phyloP scores from a whole-genome alignment of 331 rosid genomes.

The Acacia pycnantha region DNA sequence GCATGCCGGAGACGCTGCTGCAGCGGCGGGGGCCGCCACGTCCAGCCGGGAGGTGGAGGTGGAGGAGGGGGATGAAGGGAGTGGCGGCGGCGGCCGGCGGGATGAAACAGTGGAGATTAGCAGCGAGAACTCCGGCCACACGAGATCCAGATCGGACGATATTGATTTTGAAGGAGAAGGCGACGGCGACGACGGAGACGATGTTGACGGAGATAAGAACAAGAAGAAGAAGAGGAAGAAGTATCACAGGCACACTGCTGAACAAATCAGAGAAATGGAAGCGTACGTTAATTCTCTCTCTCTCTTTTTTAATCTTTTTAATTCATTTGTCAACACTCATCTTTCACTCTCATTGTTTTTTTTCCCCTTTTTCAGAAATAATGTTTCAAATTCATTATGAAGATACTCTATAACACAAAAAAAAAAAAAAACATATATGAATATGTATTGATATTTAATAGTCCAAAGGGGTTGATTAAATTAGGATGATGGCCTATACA shows the following conservation, averaged over 20 bases:
- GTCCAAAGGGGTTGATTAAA: not conserved
- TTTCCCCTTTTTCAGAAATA: not conserved
- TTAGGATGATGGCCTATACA: not conserved
- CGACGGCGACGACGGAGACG: conserved; percentile 51
- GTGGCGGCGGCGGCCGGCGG: conserved; percentile 54
- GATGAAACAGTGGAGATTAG: conserved; percentile 76
- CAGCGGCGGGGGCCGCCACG: conserved; percentile 19
- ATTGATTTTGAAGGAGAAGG: conserved; percentile 65
- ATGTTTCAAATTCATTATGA: not conserved
- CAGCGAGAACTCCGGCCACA: conserved; percentile 80
- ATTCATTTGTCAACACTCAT: not conserved
- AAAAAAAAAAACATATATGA: not conserved
- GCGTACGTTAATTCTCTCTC: conserved; percentile 56
- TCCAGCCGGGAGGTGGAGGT: conserved; percentile 66
- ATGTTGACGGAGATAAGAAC: conserved; percentile 43
- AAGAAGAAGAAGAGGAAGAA: conserved; percentile 84
- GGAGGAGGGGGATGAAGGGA: conserved; percentile 86
- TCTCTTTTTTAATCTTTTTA: not conserved
- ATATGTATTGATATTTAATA: not conserved
- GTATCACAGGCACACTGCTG: conserved; percentile 88
- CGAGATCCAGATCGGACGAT: conserved; percentile 87
- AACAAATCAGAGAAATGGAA: conserved; percentile 97
- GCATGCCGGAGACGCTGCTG: conserved; percentile 47
- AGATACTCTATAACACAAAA: not conserved
- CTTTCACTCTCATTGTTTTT: not conserved